Percentiles rank a stretch among this genome's conserved stretches.
Conservation (phyloP, 495 filamentous ascomycete species). For the Filosporella fistucella region DNA sequence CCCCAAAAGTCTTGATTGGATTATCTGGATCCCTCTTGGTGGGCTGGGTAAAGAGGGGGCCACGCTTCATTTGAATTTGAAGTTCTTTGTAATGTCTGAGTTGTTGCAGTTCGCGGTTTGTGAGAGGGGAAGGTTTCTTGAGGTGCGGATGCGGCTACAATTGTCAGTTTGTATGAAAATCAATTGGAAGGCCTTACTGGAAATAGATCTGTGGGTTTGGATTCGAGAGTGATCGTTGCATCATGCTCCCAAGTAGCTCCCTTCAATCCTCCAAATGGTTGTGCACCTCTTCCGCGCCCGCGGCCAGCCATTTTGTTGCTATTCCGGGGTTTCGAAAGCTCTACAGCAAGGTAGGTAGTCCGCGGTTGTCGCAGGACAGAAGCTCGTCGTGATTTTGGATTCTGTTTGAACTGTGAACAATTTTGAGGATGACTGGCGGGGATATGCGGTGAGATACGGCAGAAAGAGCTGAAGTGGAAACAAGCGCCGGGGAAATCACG, state of each 20-base stretch:
- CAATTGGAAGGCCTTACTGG: slow-evolving; percentile 25
- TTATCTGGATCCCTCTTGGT: slow-evolving; percentile 19
- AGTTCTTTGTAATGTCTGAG: slow-evolving; percentile 41
- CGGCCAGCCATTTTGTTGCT: slow-evolving; percentile 20
- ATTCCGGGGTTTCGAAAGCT: neutral
- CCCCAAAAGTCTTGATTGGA: slow-evolving; percentile 35
- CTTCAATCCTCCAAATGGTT: slow-evolving; percentile 23
- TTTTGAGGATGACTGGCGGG: too few species aligned
- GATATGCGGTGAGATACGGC: too few species aligned
- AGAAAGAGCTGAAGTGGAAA: too few species aligned
- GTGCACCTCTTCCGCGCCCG: slow-evolving; percentile 29
- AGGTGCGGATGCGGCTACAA: slow-evolving; percentile 30
- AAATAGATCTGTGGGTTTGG: slow-evolving; percentile 37
- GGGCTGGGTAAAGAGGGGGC: slow-evolving; percentile 43
- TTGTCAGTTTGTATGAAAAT: slow-evolving; percentile 1
- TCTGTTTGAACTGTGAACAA: too few species aligned
- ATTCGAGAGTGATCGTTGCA: slow-evolving; percentile 31
- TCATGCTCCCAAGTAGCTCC: slow-evolving; percentile 29
- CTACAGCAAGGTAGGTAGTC: too few species aligned
- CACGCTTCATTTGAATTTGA: slow-evolving; percentile 41
- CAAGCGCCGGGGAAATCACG: too few species aligned
- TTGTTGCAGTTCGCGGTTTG: slow-evolving; percentile 34
- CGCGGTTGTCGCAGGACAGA: too few species aligned
- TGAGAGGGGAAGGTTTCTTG: slow-evolving; percentile 33
- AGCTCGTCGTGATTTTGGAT: too few species aligned